These are phyloP conservation scores for Penicillium coprophilum DNA, from an alignment of 495 filamentous ascomycete species.

Conservation along the genomic window DNA sequence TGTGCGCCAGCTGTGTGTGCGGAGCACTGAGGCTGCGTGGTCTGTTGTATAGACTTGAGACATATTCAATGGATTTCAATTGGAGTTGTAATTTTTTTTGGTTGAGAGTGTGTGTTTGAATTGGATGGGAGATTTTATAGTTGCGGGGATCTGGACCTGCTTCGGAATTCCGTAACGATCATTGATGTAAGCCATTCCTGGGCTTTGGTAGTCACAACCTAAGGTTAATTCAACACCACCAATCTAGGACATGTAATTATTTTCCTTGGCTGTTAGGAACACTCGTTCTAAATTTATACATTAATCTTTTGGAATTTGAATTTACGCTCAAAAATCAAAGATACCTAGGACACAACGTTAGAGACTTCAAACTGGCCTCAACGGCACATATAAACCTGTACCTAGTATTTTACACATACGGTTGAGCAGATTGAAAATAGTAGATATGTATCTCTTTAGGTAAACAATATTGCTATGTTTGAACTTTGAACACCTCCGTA, in stretches of 20 bases:
- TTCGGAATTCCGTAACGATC: constrained; percentile 10
- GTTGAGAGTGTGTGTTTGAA: not conserved
- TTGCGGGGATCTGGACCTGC: constrained; percentile 13
- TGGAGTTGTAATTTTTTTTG: not conserved
- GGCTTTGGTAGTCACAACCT: not conserved
- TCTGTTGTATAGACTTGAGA: constrained; percentile 48
- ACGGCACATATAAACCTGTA: too few species aligned
- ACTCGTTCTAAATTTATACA: too few species aligned
- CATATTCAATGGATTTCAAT: not conserved
- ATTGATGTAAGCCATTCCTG: not conserved
- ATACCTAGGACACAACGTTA: not conserved
- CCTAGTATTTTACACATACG: not conserved
- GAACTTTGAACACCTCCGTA: too few species aligned
- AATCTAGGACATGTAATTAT: not conserved
- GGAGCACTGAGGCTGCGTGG: constrained; percentile 49
- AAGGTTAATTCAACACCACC: not conserved
- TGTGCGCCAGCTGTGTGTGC: constrained; percentile 53
- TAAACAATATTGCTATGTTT: not conserved
- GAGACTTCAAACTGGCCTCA: not conserved
- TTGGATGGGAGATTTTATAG: constrained; percentile 1
- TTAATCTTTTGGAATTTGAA: too few species aligned
- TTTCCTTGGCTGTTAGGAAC: not conserved
- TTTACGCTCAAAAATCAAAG: too few species aligned
- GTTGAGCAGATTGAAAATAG: not conserved
- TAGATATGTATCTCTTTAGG: not conserved